Evolutionary conservation across 306 rosid species (phyloP), one percentile per base, ranked within the genome.

Genomic region (Prunus dulcis): DNA sequence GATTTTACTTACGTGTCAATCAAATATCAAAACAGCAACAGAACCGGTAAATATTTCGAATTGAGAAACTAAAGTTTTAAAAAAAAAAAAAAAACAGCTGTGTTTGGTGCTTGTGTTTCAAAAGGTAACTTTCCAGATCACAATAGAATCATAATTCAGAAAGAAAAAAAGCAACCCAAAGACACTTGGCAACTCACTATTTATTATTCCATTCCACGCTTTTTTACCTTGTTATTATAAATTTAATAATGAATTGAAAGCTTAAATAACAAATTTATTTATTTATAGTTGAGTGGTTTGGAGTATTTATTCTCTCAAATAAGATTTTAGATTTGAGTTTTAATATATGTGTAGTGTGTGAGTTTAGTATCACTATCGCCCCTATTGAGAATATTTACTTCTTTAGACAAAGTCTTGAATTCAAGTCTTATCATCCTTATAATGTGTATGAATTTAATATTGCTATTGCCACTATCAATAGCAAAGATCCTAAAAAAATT

Each of bases 381-480:
- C 0, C 0, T 34, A 34, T 34, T 34, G 41, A 34, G 8, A 34
- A 0, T 34, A 34, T 34, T 34, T 34, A 34, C 8, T 34, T 6
- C 8, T 1, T 34, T 0, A 34, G 0, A 0, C 0, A 32, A 5
- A 1, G 1, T 32, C 0, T 0, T 34, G 0, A 0, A 6, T 34
- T 34, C 8, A 0, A 34, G 0, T 34, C 0, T 6, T 34, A 6
- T 34, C 0, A 34, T 32, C 5, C 0, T 6, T 5, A 6, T 32
- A 32, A 1, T 34, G 8, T 34, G 8, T 34, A 1, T 34, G 0
- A 34, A 0, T 34, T 34, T 5, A 34, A 0, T 1, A 34, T 34
- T 5, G 0, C 0, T 34, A 0, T 34, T 32, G 1, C 0, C 6
- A 1, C 1, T 0, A 7, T 34, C 2, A 34, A 5, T 34, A 0